Evolutionary conservation across 2,329 filamentous ascomycete species (phyloP).

Genomic region (Cercospora zeina): DNA sequence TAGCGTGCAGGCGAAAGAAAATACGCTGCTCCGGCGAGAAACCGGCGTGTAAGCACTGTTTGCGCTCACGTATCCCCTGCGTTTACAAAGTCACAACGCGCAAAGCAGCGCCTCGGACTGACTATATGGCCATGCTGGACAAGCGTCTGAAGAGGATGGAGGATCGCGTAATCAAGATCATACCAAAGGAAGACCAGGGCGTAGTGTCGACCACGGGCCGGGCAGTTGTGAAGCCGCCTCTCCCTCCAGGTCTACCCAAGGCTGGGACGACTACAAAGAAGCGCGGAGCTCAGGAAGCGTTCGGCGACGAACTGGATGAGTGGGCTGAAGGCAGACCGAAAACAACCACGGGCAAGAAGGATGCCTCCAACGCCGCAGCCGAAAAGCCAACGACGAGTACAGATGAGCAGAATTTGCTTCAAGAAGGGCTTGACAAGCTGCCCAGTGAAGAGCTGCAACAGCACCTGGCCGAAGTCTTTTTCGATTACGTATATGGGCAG

Average conservation of each 20-base stretch:
- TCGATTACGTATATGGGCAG: constrained; percentile 93
- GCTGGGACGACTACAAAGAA: constrained; percentile 65
- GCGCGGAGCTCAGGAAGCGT: constrained; percentile 81
- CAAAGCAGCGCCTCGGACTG: constrained; percentile 89
- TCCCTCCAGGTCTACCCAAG: constrained; percentile 58
- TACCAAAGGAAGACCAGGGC: constrained; percentile 81
- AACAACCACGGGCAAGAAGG: neutral
- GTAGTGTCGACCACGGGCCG: constrained; percentile 68
- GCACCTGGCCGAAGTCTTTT: constrained; percentile 90
- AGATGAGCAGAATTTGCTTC: constrained; percentile 74
- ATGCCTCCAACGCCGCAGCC: constrained; percentile 10
- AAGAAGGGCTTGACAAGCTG: constrained; percentile 78
- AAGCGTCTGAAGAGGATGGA: constrained; percentile 96
- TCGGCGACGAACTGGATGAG: constrained; percentile 74
- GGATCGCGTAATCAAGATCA: constrained; percentile 91
- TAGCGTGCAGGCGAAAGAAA: constrained; percentile 94
- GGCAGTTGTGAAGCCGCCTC: constrained; percentile 80
- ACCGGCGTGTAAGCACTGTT: constrained; percentile 93
- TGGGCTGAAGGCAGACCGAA: constrained; percentile 59
- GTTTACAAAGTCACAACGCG: constrained; percentile 96
- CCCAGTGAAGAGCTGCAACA: constrained; percentile 87
- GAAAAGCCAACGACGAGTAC: constrained; percentile 44
- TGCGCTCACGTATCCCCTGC: constrained; percentile 88
- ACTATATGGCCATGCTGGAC: constrained; percentile 99
- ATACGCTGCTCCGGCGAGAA: constrained; percentile 98